Base-by-base conservation (phyloP, 1,139 yeast species). In the Lodderomyces theae region DNA sequence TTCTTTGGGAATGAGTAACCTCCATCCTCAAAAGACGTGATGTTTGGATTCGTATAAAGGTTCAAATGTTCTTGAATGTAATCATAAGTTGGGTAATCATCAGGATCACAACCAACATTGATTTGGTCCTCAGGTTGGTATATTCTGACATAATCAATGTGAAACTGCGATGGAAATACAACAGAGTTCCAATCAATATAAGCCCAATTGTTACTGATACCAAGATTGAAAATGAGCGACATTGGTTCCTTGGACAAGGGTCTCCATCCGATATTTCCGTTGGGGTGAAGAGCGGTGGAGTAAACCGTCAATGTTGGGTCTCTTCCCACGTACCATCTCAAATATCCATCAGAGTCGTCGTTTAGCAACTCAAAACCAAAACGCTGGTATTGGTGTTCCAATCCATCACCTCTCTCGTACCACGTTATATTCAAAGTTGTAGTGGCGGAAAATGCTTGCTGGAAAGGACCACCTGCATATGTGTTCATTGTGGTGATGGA, bases 231-330 rank as follows among this genome's bases (percentile, higher is more conserved):
- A 48, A 88, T 68, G 32, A 88, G 69, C 2, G 88, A 72, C 95
- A 88, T 86, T 44, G 96, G 96, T 58, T 88, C 96, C 59, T 83
- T 81, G n/a, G 92, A 74, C 36, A 88, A 74, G 43, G 74, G 61
- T 56, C 96, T 77, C 79, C 83, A 78, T 12, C 80, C 90, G 44
- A 88, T 66, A 56, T 88, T 88, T 47, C 96, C 96, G 57, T 85
- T 83, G 18, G 95, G 92, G 46, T 84, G 85, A 39, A 87, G 63
- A 0, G 94, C 80, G 11, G 69, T 69, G 0, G 87, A 75, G 45
- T 73, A 69, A 29, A 86, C 55, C 1, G 89, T 81, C 51, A 77
- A 71, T 1, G 90, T 80, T 2, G 87, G 83, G 19, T 72, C 69
- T 34, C 75, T 75, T 16, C 95, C 95, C 18, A 85, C 86, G 53